Evolutionary conservation across 2,329 filamentous ascomycete species (phyloP).

Genomic region (Teratosphaeria pseudoeucalypti): DNA sequence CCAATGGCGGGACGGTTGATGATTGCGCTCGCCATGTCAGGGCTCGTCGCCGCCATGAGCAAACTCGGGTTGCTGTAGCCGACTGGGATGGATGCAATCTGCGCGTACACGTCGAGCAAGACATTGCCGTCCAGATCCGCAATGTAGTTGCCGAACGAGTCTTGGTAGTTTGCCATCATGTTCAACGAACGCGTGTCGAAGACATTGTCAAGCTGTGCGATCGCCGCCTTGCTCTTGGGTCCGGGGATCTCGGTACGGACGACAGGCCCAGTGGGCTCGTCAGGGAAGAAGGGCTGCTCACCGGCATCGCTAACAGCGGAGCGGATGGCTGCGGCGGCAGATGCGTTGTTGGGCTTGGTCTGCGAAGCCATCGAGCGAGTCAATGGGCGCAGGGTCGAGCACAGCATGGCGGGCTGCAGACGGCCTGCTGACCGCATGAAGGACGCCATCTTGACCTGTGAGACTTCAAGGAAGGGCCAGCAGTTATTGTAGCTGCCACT

Average conservation of each 20-base stretch:
- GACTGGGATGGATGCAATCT: constrained; percentile 85
- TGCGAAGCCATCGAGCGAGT: constrained; percentile 19
- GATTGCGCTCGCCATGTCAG: constrained; percentile 68
- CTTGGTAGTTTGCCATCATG: constrained; percentile 66
- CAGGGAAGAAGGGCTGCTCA: constrained; percentile 34
- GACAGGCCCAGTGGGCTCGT: constrained; percentile 48
- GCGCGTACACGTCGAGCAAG: constrained; percentile 72
- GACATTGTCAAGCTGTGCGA: constrained; percentile 62
- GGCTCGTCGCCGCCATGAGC: constrained; percentile 57
- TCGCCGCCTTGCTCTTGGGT: constrained; percentile 58
- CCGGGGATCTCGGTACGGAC: constrained; percentile 59
- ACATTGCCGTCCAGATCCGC: constrained; percentile 61
- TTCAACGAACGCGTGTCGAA: constrained; percentile 82
- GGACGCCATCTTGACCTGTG: constrained; percentile 18
- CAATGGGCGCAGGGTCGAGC: constrained; percentile 4
- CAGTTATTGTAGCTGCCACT: neutral
- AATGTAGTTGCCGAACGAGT: constrained; percentile 72
- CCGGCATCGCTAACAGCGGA: constrained; percentile 19
- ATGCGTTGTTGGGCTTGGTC: constrained; percentile 19
- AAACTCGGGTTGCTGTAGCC: constrained; percentile 85
- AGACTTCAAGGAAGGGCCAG: neutral
- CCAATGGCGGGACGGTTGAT: constrained; percentile 85
- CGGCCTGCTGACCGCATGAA: constrained; percentile 22
- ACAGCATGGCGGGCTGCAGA: constrained; percentile 18
- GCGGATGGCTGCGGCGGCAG: constrained; percentile 15